These are phyloP conservation scores for Xanthoconium purpureum DNA, from an alignment of 768 basidiomycete genomes.

Conservation along the genomic window DNA sequence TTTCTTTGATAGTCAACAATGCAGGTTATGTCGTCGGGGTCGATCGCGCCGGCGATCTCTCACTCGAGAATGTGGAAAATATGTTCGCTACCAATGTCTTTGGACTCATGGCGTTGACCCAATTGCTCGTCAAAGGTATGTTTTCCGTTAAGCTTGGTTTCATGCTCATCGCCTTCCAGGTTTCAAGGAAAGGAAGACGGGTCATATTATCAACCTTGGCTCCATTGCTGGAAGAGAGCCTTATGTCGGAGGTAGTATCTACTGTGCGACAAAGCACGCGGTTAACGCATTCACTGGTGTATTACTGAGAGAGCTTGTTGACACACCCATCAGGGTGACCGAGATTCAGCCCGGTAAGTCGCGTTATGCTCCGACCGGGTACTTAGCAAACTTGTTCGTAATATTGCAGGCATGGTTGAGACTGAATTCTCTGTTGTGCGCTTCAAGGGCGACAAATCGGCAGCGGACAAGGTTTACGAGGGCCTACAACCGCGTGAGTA, in stretches of 20 bases:
- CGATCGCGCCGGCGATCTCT: conserved; percentile 82
- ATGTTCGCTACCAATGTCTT: conserved; percentile 84
- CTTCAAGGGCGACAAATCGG: conserved; percentile 77
- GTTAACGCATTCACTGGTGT: conserved; percentile 84
- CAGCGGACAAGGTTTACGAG: conserved; percentile 88
- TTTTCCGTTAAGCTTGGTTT: background rate
- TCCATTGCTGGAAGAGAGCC: conserved; percentile 87
- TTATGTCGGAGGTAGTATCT: conserved; percentile 89
- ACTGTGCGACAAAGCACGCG: conserved; percentile 87
- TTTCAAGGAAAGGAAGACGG: conserved; percentile 72
- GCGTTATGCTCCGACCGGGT: background rate
- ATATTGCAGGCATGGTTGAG: conserved; percentile 68
- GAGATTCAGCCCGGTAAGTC: conserved; percentile 86
- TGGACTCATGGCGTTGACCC: conserved; percentile 81
- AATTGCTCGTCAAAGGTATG: conserved; percentile 61
- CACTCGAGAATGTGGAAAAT: conserved; percentile 71
- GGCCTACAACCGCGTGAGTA: conserved; percentile 81
- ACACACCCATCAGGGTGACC: conserved; percentile 89
- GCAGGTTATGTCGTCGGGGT: conserved; percentile 90
- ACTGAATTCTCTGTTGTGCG: conserved; percentile 92
- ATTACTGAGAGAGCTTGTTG: conserved; percentile 82
- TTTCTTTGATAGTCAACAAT: conserved; percentile 50
- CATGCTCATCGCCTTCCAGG: conserved; percentile 40
- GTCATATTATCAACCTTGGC: conserved; percentile 93
- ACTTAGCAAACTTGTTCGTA: background rate